Evolutionary conservation across 768 basidiomycete species (phyloP).

Genomic region (Botryobasidium botryosum): DNA sequence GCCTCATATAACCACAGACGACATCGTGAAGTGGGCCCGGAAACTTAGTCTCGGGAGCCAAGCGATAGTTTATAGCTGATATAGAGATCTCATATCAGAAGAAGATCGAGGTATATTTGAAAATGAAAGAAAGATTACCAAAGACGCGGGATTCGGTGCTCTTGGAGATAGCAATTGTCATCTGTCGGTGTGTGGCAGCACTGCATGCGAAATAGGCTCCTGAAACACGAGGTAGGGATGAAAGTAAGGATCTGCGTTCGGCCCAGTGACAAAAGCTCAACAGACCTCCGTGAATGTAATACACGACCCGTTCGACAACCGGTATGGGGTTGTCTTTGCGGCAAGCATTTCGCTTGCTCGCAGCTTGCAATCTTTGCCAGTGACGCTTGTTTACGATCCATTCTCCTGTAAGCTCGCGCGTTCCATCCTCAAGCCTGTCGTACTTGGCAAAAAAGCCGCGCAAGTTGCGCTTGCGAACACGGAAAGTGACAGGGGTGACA

Average conservation of each 20-base stretch:
- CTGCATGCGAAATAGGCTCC: constrained; percentile 90
- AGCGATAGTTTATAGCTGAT: constrained; percentile 80
- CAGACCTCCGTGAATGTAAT: constrained; percentile 86
- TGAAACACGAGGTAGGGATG: constrained; percentile 16
- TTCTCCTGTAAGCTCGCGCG: constrained; percentile 75
- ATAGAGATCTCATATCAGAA: constrained; percentile 9
- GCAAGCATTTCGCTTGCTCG: constrained; percentile 6
- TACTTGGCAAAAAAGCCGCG: constrained; percentile 63
- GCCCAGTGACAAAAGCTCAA: too few relatives aligned
- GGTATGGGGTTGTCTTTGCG: not conserved
- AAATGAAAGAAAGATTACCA: constrained; percentile 33
- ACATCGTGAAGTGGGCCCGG: constrained; percentile 81
- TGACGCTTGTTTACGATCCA: constrained; percentile 92
- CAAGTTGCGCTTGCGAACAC: constrained; percentile 50
- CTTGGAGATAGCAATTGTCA: constrained; percentile 84
- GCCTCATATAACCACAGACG: constrained; percentile 69
- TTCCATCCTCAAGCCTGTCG: constrained; percentile 44
- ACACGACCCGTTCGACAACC: constrained; percentile 57
- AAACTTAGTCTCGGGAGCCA: constrained; percentile 90
- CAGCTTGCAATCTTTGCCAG: constrained; percentile 63
- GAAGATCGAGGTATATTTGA: constrained; percentile 22
- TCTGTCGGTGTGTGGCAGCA: constrained; percentile 73
- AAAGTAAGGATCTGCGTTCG: not conserved
- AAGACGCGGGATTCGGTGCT: constrained; percentile 81
- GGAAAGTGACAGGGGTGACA: constrained; percentile 87